Conservation (phyloP, 148 eudicot species). For the Limonium bicolor region DNA sequence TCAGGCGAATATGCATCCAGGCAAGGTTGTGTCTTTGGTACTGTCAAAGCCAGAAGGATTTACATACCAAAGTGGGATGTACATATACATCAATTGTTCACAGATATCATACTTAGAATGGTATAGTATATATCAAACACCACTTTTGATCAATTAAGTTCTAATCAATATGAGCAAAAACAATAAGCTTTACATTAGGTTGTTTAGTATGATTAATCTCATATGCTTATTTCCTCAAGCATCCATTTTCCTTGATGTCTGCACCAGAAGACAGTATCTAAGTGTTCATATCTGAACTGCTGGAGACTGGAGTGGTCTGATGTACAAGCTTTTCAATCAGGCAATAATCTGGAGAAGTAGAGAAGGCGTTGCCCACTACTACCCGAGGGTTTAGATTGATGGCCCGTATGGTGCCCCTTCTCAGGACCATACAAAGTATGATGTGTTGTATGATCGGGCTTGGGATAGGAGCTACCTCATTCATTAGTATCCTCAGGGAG, state of each 20-base stretch:
- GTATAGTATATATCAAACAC: slow-evolving; percentile 36
- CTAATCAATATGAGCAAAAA: too few relatives aligned
- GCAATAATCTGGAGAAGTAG: too few relatives aligned
- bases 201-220: neutral
- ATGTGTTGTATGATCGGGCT: slow-evolving; percentile 82
- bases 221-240: slow-evolving; percentile 31
- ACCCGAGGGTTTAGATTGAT: slow-evolving; percentile 72
- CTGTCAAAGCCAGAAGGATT: slow-evolving; percentile 90
- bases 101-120: slow-evolving; percentile 91
- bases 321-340: too few relatives aligned
- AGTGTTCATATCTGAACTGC: slow-evolving; percentile 75
- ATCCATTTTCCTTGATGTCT: slow-evolving; percentile 95
- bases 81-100: slow-evolving; percentile 95
- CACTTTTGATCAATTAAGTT: too few relatives aligned
- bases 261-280: slow-evolving; percentile 84
- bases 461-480: slow-evolving; percentile 96
- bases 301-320: slow-evolving; percentile 99
- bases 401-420: slow-evolving; percentile 99
- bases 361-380: too few relatives aligned
- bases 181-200: too few relatives aligned
- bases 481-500: slow-evolving; percentile 87
- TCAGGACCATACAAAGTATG: slow-evolving; percentile 82
- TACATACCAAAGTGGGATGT: slow-evolving; percentile 85
- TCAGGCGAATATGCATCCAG: slow-evolving; percentile 80
- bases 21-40: slow-evolving; percentile 74